A percentile compares a stretch with the other conserved stretches of the same genome.
These are phyloP conservation scores for Beauveria sp. DNA, from an alignment of 2,329 filamentous ascomycete species.

Conservation along the genomic window DNA sequence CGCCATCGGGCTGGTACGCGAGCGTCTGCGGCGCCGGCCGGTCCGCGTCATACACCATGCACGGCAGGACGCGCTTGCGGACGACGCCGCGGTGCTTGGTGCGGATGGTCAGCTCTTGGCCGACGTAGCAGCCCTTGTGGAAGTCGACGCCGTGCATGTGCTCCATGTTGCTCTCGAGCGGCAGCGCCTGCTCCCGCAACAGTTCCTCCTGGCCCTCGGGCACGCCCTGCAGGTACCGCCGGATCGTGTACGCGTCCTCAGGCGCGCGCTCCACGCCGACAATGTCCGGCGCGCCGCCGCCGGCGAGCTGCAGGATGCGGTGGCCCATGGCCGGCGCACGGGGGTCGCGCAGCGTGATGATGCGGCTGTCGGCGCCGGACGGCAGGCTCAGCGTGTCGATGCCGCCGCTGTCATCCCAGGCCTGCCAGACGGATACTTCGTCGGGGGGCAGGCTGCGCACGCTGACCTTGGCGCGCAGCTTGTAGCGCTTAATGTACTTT, in stretches of 20 bases:
- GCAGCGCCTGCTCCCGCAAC: conserved; percentile 60
- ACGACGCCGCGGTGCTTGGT: conserved; percentile 93
- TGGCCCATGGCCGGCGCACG: conserved; percentile 50
- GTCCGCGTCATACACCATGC: conserved; percentile 57
- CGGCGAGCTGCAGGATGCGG: conserved; percentile 33
- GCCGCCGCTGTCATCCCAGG: conserved; percentile 53
- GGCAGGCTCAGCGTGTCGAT: not conserved
- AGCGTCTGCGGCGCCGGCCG: conserved; percentile 32
- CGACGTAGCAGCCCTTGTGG: conserved; percentile 93
- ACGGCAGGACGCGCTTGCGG: conserved; percentile 79
- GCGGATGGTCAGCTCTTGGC: conserved; percentile 92
- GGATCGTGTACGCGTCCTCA: conserved; percentile 60
- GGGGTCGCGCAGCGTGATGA: conserved; percentile 40
- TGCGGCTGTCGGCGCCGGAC: not conserved
- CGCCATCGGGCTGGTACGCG: conserved; percentile 35
- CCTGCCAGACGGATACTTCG: conserved; percentile 63
- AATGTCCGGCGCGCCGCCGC: conserved; percentile 19
- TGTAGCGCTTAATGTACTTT: conserved; percentile 76
- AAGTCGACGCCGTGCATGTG: conserved; percentile 81
- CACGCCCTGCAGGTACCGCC: conserved; percentile 72
- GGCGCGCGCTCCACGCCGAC: conserved; percentile 39
- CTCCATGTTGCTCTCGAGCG: conserved; percentile 86
- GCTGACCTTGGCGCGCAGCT: conserved; percentile 71
- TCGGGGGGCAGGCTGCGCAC: conserved; percentile 57
- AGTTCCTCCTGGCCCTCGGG: conserved; percentile 83